These are phyloP conservation scores for Fusarium metavorans DNA, from an alignment of 2,329 filamentous ascomycete species.

Conservation along the genomic window DNA sequence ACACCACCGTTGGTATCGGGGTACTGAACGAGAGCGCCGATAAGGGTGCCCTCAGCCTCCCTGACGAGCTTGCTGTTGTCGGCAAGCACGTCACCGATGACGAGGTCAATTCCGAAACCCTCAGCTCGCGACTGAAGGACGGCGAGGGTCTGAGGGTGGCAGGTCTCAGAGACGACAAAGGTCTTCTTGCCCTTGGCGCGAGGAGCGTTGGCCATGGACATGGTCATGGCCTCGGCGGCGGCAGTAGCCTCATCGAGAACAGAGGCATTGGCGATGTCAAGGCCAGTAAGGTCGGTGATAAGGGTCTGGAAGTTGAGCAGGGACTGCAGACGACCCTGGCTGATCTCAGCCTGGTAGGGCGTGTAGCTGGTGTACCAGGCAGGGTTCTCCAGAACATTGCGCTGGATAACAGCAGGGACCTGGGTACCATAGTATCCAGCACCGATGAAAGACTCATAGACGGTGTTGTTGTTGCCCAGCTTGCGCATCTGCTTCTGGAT, in stretches of 20 bases:
- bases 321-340: constrained; percentile 91
- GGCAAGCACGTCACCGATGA: constrained; percentile 79
- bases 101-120: constrained; percentile 87
- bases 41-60: constrained; percentile 81
- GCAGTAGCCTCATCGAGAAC: constrained; percentile 92
- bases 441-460: constrained; percentile 80
- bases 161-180: constrained; percentile 83
- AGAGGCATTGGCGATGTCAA: constrained; percentile 91
- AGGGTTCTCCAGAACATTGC: constrained; percentile 92
- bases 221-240: constrained; percentile 94
- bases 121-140: constrained; percentile 87
- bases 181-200: constrained; percentile 78
- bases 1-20: constrained; percentile 89
- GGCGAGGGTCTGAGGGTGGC: constrained; percentile 88
- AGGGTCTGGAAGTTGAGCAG: constrained; percentile 96
- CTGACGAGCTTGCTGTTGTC: constrained; percentile 73
- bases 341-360: constrained; percentile 97
- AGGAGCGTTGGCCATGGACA: constrained; percentile 77
- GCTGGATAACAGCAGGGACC: constrained; percentile 89
- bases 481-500: constrained; percentile 70
- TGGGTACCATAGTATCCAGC: constrained; percentile 88
- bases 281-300: constrained; percentile 86
- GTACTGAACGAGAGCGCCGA: constrained; percentile 93
- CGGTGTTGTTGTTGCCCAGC: constrained; percentile 49
- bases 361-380: constrained; percentile 99